Percentiles rank a stretch among this genome's conserved stretches.
Evolutionary conservation across 2,329 filamentous ascomycete genomes (phyloP).

Genomic region (Sclerotinia subarctica): DNA sequence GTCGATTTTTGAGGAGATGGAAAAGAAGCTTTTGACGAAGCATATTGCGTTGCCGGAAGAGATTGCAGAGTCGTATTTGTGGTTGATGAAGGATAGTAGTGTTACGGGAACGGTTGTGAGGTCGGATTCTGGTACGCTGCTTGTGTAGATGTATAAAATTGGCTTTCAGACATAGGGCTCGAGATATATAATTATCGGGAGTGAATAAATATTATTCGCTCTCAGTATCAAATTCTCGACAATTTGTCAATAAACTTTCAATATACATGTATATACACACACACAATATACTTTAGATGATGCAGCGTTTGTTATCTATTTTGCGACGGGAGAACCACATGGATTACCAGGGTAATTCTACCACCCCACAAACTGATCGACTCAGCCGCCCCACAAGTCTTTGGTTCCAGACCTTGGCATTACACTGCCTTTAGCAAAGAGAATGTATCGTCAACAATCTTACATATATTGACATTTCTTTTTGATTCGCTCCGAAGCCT

Average conservation of each 20-base stretch:
- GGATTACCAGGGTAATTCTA: neutral
- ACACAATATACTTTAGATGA: too few relatives aligned
- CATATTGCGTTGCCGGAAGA: slow-evolving; percentile 39
- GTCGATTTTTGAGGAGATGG: slow-evolving; percentile 27
- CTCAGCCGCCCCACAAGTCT: slow-evolving; percentile 8
- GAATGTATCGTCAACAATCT: slow-evolving; percentile 11
- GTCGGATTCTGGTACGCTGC: slow-evolving; percentile 25
- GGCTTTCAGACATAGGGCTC: neutral
- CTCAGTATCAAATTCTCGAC: neutral
- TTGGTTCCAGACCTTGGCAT: slow-evolving; percentile 10
- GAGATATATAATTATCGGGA: neutral
- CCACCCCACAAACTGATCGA: slow-evolving; percentile 8
- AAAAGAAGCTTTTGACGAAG: slow-evolving; percentile 23
- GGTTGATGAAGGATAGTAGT: slow-evolving; percentile 44
- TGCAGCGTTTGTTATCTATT: neutral
- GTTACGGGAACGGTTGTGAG: slow-evolving; percentile 38
- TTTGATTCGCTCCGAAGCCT: neutral
- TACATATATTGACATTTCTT: neutral
- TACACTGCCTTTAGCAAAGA: slow-evolving; percentile 12
- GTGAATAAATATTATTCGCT: neutral
- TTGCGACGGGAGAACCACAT: slow-evolving; percentile 1
- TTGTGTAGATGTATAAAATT: neutral
- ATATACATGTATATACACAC: neutral
- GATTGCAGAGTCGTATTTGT: slow-evolving; percentile 45
- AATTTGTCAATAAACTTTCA: neutral